phyloP scores from a whole-genome alignment of 2,329 filamentous ascomycete genomes.

The Colletotrichum agaves region DNA sequence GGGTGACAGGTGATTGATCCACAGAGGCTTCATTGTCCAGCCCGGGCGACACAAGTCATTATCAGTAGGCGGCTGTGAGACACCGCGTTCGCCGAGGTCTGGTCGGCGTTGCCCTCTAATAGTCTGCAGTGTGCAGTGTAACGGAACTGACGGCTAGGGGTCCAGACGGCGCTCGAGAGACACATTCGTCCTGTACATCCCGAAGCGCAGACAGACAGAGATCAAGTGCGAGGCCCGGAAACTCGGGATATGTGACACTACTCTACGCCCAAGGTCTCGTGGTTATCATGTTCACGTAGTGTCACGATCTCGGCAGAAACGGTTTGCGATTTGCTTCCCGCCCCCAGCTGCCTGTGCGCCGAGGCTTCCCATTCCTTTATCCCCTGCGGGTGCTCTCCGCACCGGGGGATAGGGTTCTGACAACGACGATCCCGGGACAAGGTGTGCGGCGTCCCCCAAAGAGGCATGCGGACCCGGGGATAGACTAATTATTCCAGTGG shows the following conservation, averaged over 20 bases:
- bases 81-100: slow-evolving; percentile 13
- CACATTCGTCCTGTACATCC: neutral
- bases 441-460: slow-evolving; percentile 13
- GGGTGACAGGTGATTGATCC: neutral
- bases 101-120: neutral
- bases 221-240: slow-evolving; percentile 16
- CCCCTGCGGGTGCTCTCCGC: slow-evolving; percentile 20
- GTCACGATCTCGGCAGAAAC: slow-evolving; percentile 19
- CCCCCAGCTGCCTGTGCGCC: slow-evolving; percentile 14
- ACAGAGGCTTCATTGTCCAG: neutral
- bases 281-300: neutral
- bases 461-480: slow-evolving; percentile 34
- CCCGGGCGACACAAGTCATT: neutral
- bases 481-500: neutral
- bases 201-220: slow-evolving; percentile 19
- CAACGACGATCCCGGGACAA: slow-evolving; percentile 32
- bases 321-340: slow-evolving; percentile 11
- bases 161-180: slow-evolving; percentile 14
- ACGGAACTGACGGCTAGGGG: neutral
- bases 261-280: neutral
- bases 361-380: neutral
- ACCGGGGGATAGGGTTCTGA: slow-evolving; percentile 30
- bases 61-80: slow-evolving; percentile 12
- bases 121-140: slow-evolving; percentile 11
- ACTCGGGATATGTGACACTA: slow-evolving; percentile 29